phyloP scores from a whole-genome alignment of 352 stramenopile genomes.

The Vaucheria bursata region DNA sequence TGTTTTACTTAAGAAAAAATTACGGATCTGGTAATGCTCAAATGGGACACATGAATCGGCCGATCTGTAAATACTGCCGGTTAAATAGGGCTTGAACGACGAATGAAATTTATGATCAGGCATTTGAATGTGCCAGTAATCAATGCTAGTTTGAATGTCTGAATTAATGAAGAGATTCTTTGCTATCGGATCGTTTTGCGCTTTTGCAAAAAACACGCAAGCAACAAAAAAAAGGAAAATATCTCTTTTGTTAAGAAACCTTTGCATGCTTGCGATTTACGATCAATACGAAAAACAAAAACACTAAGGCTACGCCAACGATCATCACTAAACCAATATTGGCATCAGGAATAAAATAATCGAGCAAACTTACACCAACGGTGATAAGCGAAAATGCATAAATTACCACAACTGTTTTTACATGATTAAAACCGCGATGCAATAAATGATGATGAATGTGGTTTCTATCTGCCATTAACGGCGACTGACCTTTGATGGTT shows the following conservation, averaged over 20 bases:
- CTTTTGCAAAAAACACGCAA: background rate
- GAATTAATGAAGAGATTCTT: background rate
- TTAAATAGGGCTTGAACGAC: conserved; percentile 2
- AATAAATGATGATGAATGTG: background rate
- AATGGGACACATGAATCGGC: background rate
- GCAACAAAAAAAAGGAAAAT: background rate
- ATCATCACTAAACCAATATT: too few species aligned
- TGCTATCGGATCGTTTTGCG: background rate
- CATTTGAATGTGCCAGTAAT: background rate
- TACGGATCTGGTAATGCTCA: background rate
- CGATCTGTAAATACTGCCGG: background rate
- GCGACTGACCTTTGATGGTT: background rate
- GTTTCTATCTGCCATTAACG: background rate
- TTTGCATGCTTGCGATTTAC: too few species aligned
- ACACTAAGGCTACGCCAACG: too few species aligned
- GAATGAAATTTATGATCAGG: background rate
- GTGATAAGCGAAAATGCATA: too few species aligned
- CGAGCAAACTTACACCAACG: too few species aligned
- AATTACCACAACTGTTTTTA: too few species aligned
- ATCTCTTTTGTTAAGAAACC: too few species aligned
- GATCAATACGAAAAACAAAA: too few species aligned
- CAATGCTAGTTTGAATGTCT: background rate
- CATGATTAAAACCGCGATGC: background rate
- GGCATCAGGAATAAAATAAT: too few species aligned
- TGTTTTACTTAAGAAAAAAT: conserved; percentile 1